Evolutionary conservation across 192 early-diverging fungal species (phyloP).

Genomic region (Entomortierella chlamydospora): DNA sequence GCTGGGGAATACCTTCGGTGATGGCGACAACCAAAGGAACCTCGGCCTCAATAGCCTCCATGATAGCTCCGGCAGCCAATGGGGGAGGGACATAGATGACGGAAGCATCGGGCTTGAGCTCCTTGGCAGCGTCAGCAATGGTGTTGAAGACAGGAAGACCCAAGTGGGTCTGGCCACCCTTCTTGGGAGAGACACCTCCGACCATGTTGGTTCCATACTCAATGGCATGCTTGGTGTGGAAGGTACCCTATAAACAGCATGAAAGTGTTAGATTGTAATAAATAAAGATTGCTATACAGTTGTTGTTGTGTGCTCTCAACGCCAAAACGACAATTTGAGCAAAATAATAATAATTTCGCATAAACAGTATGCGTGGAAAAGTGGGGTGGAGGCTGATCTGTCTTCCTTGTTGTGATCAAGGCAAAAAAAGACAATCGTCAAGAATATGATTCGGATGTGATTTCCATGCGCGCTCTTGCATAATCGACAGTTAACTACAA

Average conservation of each 20-base stretch:
- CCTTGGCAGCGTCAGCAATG: slow-evolving; percentile 80
- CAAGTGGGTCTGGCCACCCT: slow-evolving; percentile 94
- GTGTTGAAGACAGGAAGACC: slow-evolving; percentile 96
- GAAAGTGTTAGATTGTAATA: too few species aligned
- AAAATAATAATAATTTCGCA: background rate
- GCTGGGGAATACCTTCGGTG: slow-evolving; percentile 99
- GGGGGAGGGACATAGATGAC: slow-evolving; percentile 99
- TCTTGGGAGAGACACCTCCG: slow-evolving; percentile 96
- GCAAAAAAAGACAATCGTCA: too few species aligned
- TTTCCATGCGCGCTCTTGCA: too few species aligned
- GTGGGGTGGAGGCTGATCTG: too few species aligned
- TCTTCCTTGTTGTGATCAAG: too few species aligned
- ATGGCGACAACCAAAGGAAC: slow-evolving; percentile 96
- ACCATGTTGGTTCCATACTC: slow-evolving; percentile 99
- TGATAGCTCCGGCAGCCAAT: slow-evolving; percentile 93
- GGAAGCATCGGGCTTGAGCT: slow-evolving; percentile 94
- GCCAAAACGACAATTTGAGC: background rate
- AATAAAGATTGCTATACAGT: too few species aligned
- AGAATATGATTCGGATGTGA: too few species aligned
- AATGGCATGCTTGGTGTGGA: slow-evolving; percentile 99
- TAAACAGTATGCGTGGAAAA: background rate
- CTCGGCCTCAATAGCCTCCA: slow-evolving; percentile 98
- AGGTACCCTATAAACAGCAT: slow-evolving; percentile 90
- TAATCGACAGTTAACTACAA: too few species aligned
- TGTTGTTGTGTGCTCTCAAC: too few species aligned